phyloP scores from a whole-genome alignment of 805 yeast species.

The Spathaspora passalidarum region DNA sequence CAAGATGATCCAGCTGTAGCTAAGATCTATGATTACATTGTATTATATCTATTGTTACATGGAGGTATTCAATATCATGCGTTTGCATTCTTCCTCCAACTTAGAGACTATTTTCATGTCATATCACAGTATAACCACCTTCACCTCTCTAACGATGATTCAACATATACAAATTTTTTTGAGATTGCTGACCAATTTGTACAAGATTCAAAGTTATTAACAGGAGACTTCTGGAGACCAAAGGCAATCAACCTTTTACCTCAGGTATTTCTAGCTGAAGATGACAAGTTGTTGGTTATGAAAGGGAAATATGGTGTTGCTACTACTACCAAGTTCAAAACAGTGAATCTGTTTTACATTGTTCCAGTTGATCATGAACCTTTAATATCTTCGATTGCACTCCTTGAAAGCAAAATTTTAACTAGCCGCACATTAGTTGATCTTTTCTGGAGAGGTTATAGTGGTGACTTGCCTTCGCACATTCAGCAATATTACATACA shows the following conservation, averaged over 20 bases:
- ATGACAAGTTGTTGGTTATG: not conserved
- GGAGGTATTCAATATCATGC: not conserved
- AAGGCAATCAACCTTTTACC: not conserved
- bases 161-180: not conserved
- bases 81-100: not conserved
- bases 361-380: not conserved
- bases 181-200: not conserved
- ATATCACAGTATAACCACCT: not conserved
- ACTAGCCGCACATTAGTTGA: not conserved
- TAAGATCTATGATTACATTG: not conserved
- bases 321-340: not conserved
- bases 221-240: not conserved
- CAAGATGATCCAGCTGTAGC: not conserved
- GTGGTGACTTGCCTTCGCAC: not conserved
- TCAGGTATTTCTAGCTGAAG: not conserved
- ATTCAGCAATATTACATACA: not conserved
- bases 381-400: not conserved
- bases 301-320: not conserved
- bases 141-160: not conserved
- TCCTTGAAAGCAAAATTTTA: not conserved
- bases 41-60: not conserved
- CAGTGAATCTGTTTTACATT: not conserved
- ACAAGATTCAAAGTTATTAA: not conserved
- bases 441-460: not conserved
- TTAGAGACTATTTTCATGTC: not conserved